phyloP scores from a whole-genome alignment of 1,139 yeast genomes.

The Kodamaea fungicola region DNA sequence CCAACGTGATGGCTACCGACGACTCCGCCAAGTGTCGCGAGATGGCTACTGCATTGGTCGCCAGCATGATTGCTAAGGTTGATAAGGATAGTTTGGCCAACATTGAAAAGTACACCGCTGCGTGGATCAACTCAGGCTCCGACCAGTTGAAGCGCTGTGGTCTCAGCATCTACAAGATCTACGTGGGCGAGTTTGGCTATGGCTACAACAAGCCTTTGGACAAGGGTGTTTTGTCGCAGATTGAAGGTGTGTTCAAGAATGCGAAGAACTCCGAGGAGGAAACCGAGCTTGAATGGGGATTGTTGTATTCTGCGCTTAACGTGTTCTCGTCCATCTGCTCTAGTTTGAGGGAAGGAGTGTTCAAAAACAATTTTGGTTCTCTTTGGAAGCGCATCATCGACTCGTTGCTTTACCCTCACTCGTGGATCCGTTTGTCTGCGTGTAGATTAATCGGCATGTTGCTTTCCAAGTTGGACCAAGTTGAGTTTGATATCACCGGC shows the following conservation, averaged over 20 bases:
- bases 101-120: slow-evolving; percentile 56
- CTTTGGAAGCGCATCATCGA: slow-evolving; percentile 56
- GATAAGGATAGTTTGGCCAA: slow-evolving; percentile 37
- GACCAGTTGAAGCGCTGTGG: slow-evolving; percentile 70
- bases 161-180: slow-evolving; percentile 66
- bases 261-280: slow-evolving; percentile 32
- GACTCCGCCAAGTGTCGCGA: slow-evolving; percentile 80
- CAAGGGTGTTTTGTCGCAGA: slow-evolving; percentile 31
- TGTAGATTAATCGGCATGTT: slow-evolving; percentile 58
- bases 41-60: slow-evolving; percentile 68
- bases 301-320: slow-evolving; percentile 63
- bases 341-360: slow-evolving; percentile 27
- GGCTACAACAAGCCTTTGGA: slow-evolving; percentile 38
- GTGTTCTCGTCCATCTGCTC: slow-evolving; percentile 46
- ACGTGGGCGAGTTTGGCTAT: slow-evolving; percentile 48
- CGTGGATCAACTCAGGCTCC: slow-evolving; percentile 66
- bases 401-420: slow-evolving; percentile 75
- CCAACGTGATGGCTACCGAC: slow-evolving; percentile 76
- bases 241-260: slow-evolving; percentile 34
- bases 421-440: slow-evolving; percentile 81
- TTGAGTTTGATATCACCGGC: slow-evolving; percentile 29
- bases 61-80: slow-evolving; percentile 52
- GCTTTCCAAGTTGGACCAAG: slow-evolving; percentile 37
- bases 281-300: slow-evolving; percentile 63
- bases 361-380: slow-evolving; percentile 22